Evolutionary conservation across 2,329 filamentous ascomycete species (phyloP), one percentile per base, ranked within the genome.

Genomic region (Arthrobotrys pseudoclavata): DNA sequence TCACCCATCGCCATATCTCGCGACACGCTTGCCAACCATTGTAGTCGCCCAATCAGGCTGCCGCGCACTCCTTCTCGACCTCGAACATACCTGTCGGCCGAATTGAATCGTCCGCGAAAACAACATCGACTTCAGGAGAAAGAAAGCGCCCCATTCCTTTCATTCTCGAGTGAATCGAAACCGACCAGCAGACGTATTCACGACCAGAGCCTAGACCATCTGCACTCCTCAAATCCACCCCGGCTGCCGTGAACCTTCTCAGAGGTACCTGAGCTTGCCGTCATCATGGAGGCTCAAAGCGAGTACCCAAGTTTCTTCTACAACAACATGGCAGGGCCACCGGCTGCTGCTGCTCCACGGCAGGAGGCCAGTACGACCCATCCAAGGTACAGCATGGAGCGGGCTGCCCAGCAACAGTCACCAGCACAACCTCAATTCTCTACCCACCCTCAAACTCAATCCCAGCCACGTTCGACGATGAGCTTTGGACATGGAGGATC

Each of bases 231-330:
- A 40, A 34, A 34, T 48, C 18, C 37, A 24, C 22, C 10, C 34
- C 20, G 31, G 10, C 40, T 52, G n/a, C 22, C 24, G 10, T 48
- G 37, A 69, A 40, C 64, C 47, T 62, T 40, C 29, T 42, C 47
- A 52, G 55, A 62, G 71, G 62, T 50, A 42, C 64, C 29, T 37
- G 34, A 34, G 57, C 64, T 63, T 42, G 40, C 48, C 37, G 42
- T 63, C 47, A 76, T 37, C 47, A 76, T 76, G 72, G 66, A 76
- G 52, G 40, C 66, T 53, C 72, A 70, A 67, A 37, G 48, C 42
- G 72, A 76, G 67, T 76, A 66, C 42, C 72, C 72, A n/a, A 70
- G 67, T 61, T 76, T 76, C 66, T 76, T 76, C 52, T 76, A 76
- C 20, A 70, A 55, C 45, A 76, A 76, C 66, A 40, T 76, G 67